Evolutionary conservation across 1,284 basidiomycete species (phyloP), one percentile per base, ranked within the genome.

Genomic region (Dichomitus squalens): DNA sequence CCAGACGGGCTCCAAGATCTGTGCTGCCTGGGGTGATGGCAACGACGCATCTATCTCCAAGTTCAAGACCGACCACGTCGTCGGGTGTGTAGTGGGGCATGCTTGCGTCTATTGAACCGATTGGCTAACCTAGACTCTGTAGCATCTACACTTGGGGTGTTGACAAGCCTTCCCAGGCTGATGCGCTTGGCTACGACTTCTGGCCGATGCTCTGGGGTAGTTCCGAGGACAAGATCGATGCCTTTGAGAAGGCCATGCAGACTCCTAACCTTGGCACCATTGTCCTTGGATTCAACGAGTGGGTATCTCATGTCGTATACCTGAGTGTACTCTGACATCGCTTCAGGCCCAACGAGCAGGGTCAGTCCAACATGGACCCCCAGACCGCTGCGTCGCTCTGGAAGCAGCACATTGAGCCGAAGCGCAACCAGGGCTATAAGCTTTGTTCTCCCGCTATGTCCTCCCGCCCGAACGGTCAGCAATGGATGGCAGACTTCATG

Each of bases 271-370:
- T 84, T 52, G 80, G 85, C 55, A 75, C 79, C 41, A 71, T 74
- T 57, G 81, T 82, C 51, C 68, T 92, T 38, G 88, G 85, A 59
- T 77, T 83, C 73, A 94, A 93, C 72, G 90, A 91, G 88, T 88
- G 65, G 31, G 85, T 76, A 0, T 52, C 25, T 50, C 41, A 34
- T 20, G 27, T 33, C 53, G 7, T 4, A 6, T 18, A 34, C 9
- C 11, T 23, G 48, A 14, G 38, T 40, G 20, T 34, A 33, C 39
- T 6, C 55, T 64, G 20, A 58, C 51, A n/a, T 20, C 4, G 41
- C 16, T 20, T 1, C 57, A 87, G 85, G 70, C 86, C 87, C 49
- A 83, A 90, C 67, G 79, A 84, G 62, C 58, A 64, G 27, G 74
- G 79, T 16, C 87, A 93, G 72, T 80, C 88, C 60, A 81, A 88